Evolutionary conservation across 2,329 filamentous ascomycete genomes (phyloP), one percentile per base, ranked within the genome.

Genomic region (Aspergillus ochraceus): DNA sequence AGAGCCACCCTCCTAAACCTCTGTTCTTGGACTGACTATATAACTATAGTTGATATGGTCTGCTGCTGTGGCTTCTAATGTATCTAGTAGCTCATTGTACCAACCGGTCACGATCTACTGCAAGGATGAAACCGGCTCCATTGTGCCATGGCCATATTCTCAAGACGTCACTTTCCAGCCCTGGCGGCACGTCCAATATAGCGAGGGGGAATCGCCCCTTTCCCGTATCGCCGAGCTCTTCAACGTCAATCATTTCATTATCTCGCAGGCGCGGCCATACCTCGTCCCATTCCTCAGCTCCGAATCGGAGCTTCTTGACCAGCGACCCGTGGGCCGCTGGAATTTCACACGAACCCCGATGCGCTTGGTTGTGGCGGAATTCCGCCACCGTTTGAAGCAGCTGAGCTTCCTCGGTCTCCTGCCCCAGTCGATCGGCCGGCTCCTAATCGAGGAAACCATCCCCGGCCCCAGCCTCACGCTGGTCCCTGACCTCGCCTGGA

Each of bases 181-280:
- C 49, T 90, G 88, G 84, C 87, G 87, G 5, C 83, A 86, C 60
- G 83, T 84, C 20, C 85, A 83, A 6, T 88, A 89, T 73, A 83
- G 83, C 47, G 88, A 90, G 62, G 86, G 86, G 47, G 88, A 87
- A 64, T 87, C 84, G 0, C 87, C 87, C 0, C 83, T 95, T 1
- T 83, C 86, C 56, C 86, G 91, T 45, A 88, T 95, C 30, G 86
- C 89, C 6, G 90, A 94, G 76, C 84, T 94, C 11, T 95, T 95
- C 83, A 96, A 96, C 72, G 91, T 96, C 55, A 96, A 97, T 72
- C 93, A 97, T 79, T 97, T 96, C 77, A 92, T 98, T 64, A 88
- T 98, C 66, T 95, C 90, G 65, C 94, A 97, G 78, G 92, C 94
- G 0, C 85, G 93, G 3, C 94, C 94, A 0, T 97, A 96, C 74